Percentiles rank a stretch among this genome's conserved stretches.
Conservation (phyloP, 208 protist species). For the Trypanosomatidae sp. region DNA sequence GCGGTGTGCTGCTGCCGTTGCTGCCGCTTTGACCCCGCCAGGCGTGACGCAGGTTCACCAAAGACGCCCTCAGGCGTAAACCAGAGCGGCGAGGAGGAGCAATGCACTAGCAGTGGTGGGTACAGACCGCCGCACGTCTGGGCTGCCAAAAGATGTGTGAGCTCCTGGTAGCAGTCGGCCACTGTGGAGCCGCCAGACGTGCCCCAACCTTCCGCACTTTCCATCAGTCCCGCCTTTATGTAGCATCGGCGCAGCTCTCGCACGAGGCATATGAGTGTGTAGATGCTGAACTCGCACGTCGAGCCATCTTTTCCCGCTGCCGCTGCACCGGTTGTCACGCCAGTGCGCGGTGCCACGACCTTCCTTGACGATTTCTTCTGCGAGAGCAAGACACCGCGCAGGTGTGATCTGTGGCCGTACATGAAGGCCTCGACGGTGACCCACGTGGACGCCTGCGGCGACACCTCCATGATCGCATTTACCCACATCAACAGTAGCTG, state of each 20-base stretch:
- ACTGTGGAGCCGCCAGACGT: neutral
- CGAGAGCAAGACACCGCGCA: constrained; percentile 8
- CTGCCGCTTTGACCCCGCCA: constrained; percentile 13
- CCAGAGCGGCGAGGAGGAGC: constrained; percentile 33
- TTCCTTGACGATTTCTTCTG: constrained; percentile 5
- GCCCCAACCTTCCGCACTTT: neutral
- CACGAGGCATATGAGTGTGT: constrained; percentile 53
- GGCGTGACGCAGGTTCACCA: neutral
- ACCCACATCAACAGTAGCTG: constrained; percentile 71
- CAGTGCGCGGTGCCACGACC: neutral
- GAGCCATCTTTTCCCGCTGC: neutral
- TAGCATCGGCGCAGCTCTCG: constrained; percentile 51
- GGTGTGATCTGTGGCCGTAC: constrained; percentile 6
- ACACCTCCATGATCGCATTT: constrained; percentile 66
- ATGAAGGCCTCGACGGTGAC: constrained; percentile 22
- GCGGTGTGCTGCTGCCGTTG: constrained; percentile 23
- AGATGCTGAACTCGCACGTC: constrained; percentile 34
- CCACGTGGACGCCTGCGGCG: constrained; percentile 34
- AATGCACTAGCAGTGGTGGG: constrained; percentile 65
- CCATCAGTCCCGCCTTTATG: constrained; percentile 12
- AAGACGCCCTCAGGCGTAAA: constrained; percentile 29
- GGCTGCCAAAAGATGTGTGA: constrained; percentile 42
- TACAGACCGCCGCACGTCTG: constrained; percentile 64
- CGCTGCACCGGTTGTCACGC: neutral
- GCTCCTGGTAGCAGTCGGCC: constrained; percentile 38